Conservation (phyloP, 352 stramenopile genomes). For the Aphanomyces cochlioides region DNA sequence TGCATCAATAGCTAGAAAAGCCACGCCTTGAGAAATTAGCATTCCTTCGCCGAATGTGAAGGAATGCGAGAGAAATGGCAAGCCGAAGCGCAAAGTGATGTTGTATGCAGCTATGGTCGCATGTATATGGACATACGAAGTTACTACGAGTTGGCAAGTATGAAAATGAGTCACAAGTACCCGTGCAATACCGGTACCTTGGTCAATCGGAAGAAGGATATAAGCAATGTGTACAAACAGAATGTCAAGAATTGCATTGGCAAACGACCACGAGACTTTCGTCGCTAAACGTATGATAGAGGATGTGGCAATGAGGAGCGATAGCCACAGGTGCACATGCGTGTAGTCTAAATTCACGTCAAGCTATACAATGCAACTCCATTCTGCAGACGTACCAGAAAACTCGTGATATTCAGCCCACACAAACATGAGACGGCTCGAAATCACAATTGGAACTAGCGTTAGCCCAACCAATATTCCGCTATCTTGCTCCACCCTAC, state of each 20-base stretch:
- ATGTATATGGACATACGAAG: slow-evolving; percentile 41
- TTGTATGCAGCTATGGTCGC: slow-evolving; percentile 39
- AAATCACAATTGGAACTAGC: slow-evolving; percentile 51
- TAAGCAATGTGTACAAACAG: slow-evolving; percentile 46
- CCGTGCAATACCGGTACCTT: slow-evolving; percentile 34
- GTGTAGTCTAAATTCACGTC: slow-evolving; percentile 33
- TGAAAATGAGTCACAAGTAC: not conserved
- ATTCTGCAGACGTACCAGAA: slow-evolving; percentile 35
- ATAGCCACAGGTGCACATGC: slow-evolving; percentile 47
- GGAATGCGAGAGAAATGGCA: slow-evolving; percentile 48
- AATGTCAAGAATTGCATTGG: slow-evolving; percentile 31
- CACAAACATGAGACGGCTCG: slow-evolving; percentile 50
- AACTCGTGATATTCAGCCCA: not conserved
- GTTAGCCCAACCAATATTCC: slow-evolving; percentile 59
- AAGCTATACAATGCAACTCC: not conserved
- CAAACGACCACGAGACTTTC: slow-evolving; percentile 9
- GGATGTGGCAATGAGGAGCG: slow-evolving; percentile 36
- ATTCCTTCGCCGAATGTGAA: slow-evolving; percentile 73
- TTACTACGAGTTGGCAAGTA: slow-evolving; percentile 28
- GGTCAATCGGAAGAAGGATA: slow-evolving; percentile 28
- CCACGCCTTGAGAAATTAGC: slow-evolving; percentile 57
- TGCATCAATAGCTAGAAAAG: slow-evolving; percentile 50
- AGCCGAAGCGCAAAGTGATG: slow-evolving; percentile 41
- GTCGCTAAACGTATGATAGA: not conserved
- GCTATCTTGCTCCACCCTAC: slow-evolving; percentile 52